Evolutionary conservation across 2,329 filamentous ascomycete genomes (phyloP).

Genomic region (Trichophyton simii): DNA sequence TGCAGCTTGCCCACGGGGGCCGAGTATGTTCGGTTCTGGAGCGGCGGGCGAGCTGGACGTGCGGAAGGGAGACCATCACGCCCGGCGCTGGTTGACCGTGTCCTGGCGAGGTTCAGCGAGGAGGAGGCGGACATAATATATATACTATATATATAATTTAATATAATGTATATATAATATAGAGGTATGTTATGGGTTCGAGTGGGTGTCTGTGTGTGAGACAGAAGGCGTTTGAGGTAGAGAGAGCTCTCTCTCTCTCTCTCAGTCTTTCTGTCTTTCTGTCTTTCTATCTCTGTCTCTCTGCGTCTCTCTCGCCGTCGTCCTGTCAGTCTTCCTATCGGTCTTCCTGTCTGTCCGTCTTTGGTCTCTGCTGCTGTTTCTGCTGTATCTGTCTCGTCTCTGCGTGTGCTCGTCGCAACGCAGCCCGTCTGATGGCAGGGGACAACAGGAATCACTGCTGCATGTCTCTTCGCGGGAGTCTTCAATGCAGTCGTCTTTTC

Average conservation of each 20-base stretch:
- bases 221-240: not conserved
- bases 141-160: not conserved
- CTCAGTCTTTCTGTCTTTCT: not conserved
- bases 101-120: conserved; percentile 20
- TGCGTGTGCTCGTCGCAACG: no score
- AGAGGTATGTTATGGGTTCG: not conserved
- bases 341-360: no score
- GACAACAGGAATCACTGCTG: no score
- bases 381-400: no score
- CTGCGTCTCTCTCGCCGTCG: not conserved
- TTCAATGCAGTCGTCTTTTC: no score
- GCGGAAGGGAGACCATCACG: conserved; percentile 14
- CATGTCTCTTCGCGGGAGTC: no score
- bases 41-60: conserved; percentile 21
- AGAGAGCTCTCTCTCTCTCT: not conserved
- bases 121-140: conserved; percentile 5
- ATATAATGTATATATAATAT: no score
- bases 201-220: not conserved
- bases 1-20: conserved; percentile 21
- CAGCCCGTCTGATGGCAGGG: no score
- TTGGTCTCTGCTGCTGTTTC: no score
- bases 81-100: conserved; percentile 24
- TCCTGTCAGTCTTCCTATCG: no score
- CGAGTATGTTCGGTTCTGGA: conserved; percentile 25
- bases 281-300: not conserved